Evolutionary conservation across 495 filamentous ascomycete species (phyloP).

Genomic region (Pyrenopolyporus hunteri): DNA sequence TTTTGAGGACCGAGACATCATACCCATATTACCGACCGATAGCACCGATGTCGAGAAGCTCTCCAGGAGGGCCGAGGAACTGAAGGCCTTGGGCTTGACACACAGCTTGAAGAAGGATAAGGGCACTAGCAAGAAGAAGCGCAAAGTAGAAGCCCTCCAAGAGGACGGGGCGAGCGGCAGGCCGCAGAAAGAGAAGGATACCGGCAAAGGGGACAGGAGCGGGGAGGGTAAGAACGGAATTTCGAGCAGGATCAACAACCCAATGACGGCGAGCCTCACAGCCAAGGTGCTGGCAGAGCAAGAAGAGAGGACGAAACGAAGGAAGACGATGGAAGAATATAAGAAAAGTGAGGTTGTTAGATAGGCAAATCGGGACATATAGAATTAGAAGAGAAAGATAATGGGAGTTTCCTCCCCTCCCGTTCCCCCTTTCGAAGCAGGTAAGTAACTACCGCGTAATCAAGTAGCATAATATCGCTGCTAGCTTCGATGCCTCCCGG

Average conservation of each 20-base stretch:
- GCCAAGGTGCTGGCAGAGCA: slow-evolving; percentile 86
- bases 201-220: slow-evolving; percentile 28
- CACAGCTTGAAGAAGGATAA: slow-evolving; percentile 95
- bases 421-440: too few species aligned
- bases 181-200: slow-evolving; percentile 30
- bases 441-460: too few species aligned
- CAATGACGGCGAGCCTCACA: slow-evolving; percentile 81
- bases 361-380: not conserved
- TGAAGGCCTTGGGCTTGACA: slow-evolving; percentile 74
- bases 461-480: too few species aligned
- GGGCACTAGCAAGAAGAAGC: slow-evolving; percentile 65
- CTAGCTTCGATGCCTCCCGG: too few species aligned
- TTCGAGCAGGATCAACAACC: slow-evolving; percentile 74
- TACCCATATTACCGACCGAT: slow-evolving; percentile 77
- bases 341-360: slow-evolving; percentile 20
- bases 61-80: slow-evolving; percentile 63
- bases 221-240: slow-evolving; percentile 41
- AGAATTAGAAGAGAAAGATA: not conserved
- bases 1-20: slow-evolving; percentile 78
- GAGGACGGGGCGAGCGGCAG: slow-evolving; percentile 35
- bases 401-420: too few species aligned
- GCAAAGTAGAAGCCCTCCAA: slow-evolving; percentile 54
- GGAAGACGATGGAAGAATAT: slow-evolving; percentile 61
- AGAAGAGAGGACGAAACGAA: slow-evolving; percentile 76
- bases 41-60: slow-evolving; percentile 73